These are phyloP conservation scores for Calamus simplicifolius DNA, from an alignment of 176 grass and related monocot species.

Conservation along the genomic window DNA sequence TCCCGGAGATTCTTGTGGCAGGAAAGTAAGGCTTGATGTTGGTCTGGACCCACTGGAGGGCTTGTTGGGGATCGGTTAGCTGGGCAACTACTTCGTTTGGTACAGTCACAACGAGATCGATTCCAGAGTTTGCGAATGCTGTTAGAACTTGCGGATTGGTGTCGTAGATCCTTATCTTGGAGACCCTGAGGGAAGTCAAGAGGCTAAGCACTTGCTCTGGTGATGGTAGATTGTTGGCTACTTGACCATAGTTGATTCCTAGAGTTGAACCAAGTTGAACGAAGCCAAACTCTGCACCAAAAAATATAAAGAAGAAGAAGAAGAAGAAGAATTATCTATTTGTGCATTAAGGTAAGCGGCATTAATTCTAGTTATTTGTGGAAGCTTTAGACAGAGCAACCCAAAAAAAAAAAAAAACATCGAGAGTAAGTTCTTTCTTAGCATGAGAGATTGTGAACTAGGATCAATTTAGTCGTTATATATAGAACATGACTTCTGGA, in stretches of 20 bases:
- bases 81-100: constrained; percentile 66
- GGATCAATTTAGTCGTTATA: not conserved
- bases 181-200: constrained; percentile 48
- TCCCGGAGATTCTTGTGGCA: constrained; percentile 67
- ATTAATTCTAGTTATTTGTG: no score
- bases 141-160: constrained; percentile 68
- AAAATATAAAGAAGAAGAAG: not conserved
- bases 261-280: constrained; percentile 26
- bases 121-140: constrained; percentile 55
- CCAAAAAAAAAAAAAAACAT: no score
- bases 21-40: constrained; percentile 67
- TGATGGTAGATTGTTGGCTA: constrained; percentile 70
- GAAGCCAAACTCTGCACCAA: constrained; percentile 37
- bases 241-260: constrained; percentile 97
- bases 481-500: not conserved
- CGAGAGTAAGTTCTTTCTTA: no score
- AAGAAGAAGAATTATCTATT: not conserved
- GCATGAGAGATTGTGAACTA: no score
- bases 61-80: constrained; percentile 39
- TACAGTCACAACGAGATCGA: constrained; percentile 81
- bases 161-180: constrained; percentile 85
- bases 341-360: no score
- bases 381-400: no score
- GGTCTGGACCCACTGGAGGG: constrained; percentile 54
- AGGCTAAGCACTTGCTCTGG: constrained; percentile 51